These are phyloP conservation scores for Plasmodium relictum DNA, from an alignment of 169 alveolate species.

Conservation along the genomic window DNA sequence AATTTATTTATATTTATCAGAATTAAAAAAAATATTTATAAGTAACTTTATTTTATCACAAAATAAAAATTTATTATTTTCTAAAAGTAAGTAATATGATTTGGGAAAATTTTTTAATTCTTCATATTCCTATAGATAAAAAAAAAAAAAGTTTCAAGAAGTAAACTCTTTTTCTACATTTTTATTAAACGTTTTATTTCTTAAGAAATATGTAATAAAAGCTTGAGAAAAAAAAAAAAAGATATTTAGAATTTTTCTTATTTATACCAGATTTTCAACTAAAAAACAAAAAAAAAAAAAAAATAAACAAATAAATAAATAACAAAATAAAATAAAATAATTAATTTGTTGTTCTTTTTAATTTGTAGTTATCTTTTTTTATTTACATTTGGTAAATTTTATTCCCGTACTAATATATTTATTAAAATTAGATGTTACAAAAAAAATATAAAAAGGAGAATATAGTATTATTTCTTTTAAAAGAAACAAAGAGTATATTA, in stretches of 20 bases:
- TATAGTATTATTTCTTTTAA: constrained; percentile 36
- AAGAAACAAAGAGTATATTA: constrained; percentile 17
- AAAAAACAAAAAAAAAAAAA: constrained; percentile 12
- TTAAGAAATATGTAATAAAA: too few species aligned
- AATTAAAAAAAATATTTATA: constrained; percentile 11
- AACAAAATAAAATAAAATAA: not conserved
- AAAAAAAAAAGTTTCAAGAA: constrained; percentile 2
- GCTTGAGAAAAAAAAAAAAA: not conserved
- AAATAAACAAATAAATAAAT: not conserved
- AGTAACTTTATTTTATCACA: constrained; percentile 43
- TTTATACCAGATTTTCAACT: constrained; percentile 8
- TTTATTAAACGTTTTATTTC: too few species aligned
- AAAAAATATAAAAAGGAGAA: constrained; percentile 51
- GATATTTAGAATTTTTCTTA: not conserved
- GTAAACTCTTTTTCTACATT: constrained; percentile 1
- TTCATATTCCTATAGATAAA: constrained; percentile 7
- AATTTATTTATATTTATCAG: not conserved
- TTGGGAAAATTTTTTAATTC: constrained; percentile 24
- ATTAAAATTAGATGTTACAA: constrained; percentile 9
- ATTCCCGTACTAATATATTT: constrained; percentile 64
- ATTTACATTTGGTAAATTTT: constrained; percentile 33
- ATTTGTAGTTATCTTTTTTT: not conserved
- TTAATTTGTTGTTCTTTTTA: not conserved
- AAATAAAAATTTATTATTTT: constrained; percentile 39
- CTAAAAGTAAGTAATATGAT: constrained; percentile 34